Percentiles rank a stretch among this genome's conserved stretches.
Evolutionary conservation across 768 basidiomycete genomes (phyloP).

Genomic region (Amanita rubescens): DNA sequence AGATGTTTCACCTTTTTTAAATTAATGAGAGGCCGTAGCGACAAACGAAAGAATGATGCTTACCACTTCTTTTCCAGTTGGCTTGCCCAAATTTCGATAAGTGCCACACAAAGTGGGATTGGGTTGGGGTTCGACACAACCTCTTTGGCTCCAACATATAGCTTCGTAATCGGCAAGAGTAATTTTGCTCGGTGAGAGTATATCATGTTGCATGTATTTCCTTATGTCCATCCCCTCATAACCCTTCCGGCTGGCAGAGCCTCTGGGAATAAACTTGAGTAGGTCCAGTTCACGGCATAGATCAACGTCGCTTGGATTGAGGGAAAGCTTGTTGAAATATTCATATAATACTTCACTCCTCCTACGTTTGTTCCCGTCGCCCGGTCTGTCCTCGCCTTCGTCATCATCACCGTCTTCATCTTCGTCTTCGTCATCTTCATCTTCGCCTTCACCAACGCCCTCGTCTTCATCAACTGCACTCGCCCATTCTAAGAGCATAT

Average conservation of each 20-base stretch:
- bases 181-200: no score
- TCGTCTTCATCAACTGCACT: no score
- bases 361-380: conserved; percentile 5
- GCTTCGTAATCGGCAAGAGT: conserved; percentile 30
- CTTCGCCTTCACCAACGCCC: no score
- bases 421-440: no score
- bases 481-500: no score
- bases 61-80: conserved; percentile 42
- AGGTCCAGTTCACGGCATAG: conserved; percentile 31
- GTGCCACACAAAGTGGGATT: conserved; percentile 20
- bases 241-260: conserved; percentile 12
- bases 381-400: no score
- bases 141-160: conserved; percentile 45
- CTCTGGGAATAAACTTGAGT: no score
- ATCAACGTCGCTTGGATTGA: conserved; percentile 14
- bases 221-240: no score
- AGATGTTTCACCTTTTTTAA: conserved; percentile 38
- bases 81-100: conserved; percentile 28
- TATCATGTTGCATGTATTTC: no score
- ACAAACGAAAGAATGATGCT: conserved; percentile 12
- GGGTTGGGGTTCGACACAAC: conserved; percentile 20
- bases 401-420: background rate
- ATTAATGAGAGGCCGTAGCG: conserved; percentile 29
- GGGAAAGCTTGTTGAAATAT: conserved; percentile 25
- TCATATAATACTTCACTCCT: conserved; percentile 27